These are phyloP conservation scores for Phaffomyces opuntiae DNA, from an alignment of 805 yeast genomes.

Conservation along the genomic window DNA sequence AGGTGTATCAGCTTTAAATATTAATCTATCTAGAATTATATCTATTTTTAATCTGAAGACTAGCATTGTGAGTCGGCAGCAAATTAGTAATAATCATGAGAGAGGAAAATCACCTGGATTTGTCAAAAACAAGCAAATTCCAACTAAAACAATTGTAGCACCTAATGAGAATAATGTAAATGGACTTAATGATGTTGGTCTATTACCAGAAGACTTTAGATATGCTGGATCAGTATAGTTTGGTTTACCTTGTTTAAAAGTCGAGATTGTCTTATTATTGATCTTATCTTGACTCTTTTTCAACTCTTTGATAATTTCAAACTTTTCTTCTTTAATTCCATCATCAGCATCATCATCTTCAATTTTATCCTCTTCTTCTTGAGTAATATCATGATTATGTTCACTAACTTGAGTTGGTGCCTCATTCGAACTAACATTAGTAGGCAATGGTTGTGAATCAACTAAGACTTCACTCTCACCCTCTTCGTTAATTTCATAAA, in stretches of 20 bases:
- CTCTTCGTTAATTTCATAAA: constrained; percentile 1
- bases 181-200: not conserved
- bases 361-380: not conserved
- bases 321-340: not conserved
- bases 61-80: too few species aligned
- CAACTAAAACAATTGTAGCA: not conserved
- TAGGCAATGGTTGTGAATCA: too few species aligned
- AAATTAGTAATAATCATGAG: not conserved
- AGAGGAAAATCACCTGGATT: not conserved
- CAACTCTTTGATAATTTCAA: not conserved
- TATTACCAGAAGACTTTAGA: constrained; percentile 2
- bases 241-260: too few species aligned
- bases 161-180: constrained; percentile 1
- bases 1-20: too few species aligned
- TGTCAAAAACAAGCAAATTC: not conserved
- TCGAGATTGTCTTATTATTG: too few species aligned
- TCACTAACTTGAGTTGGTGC: too few species aligned
- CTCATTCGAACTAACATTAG: too few species aligned
- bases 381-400: too few species aligned
- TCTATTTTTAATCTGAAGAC: too few species aligned
- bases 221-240: too few species aligned
- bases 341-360: not conserved
- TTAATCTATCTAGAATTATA: too few species aligned
- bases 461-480: not conserved
- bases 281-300: too few species aligned